A percentile compares a stretch with the other conserved stretches of the same genome.
These are phyloP conservation scores for Clitopilus hobsonii DNA, from an alignment of 768 basidiomycete genomes.

Conservation along the genomic window DNA sequence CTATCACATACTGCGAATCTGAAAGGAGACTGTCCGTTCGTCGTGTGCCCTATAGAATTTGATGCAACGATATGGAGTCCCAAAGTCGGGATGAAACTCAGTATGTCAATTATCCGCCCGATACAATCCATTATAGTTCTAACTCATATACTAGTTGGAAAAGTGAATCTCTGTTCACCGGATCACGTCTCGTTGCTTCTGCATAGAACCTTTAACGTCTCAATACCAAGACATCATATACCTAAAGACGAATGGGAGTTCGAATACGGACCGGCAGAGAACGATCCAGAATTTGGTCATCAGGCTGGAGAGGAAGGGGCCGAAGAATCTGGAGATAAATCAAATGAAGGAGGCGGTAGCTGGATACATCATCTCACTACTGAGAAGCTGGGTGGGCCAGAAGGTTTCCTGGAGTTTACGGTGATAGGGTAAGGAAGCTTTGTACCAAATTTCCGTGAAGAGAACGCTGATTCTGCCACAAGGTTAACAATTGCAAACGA, in stretches of 20 bases:
- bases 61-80: conserved; percentile 91
- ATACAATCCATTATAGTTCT: conserved; percentile 4
- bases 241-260: conserved; percentile 78
- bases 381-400: conserved; percentile 60
- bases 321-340: conserved; percentile 18
- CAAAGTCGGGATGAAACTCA: conserved; percentile 70
- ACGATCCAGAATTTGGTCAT: conserved; percentile 66
- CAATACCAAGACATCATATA: conserved; percentile 90
- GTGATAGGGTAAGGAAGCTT: conserved; percentile 71
- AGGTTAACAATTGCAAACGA: conserved; percentile 85
- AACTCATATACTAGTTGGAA: conserved; percentile 53
- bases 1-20: conserved; percentile 59
- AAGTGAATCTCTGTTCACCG: conserved; percentile 83
- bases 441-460: background rate
- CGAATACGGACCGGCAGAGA: conserved; percentile 79
- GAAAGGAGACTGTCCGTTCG: conserved; percentile 81
- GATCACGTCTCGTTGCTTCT: conserved; percentile 90
- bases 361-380: conserved; percentile 79
- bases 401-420: conserved; percentile 73
- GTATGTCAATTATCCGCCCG: conserved; percentile 35
- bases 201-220: conserved; percentile 91
- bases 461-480: conserved; percentile 7
- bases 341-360: conserved; percentile 51
- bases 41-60: conserved; percentile 69
- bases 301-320: conserved; percentile 23